Base-by-base conservation (phyloP, 2,329 filamentous ascomycete species). In the Trichocomaceae sp. region DNA sequence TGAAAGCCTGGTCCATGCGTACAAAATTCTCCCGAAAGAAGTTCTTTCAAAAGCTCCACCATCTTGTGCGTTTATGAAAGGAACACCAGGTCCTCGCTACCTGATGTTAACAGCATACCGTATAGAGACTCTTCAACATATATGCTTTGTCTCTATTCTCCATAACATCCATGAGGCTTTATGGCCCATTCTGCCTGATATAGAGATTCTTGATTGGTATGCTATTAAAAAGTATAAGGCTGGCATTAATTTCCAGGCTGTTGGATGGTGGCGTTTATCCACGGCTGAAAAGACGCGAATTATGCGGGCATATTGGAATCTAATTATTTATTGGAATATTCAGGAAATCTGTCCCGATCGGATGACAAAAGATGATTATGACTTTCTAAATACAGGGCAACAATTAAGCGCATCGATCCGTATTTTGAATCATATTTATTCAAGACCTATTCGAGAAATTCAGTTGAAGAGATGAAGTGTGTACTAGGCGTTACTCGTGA, bases 381-480 rank as follows among this genome's bases (percentile, higher is more conserved):
- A 42, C 15, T 22, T 20, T 52, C 35, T 10, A 37, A 13, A 42
- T 50, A 42, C n/a, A 29, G 35, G 15, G 37, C 35, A 20, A 37
- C 35, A 42, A 15, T 50, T 6, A 26, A 4, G n/a, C 26, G 9
- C 17, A 41, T 50, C 13, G 10, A 41, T 31, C 15, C 47, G 20
- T 12, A 39, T 20, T 12, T 55, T 19, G 12, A 15, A 31, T 39
- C 46, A 4, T 15, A 41, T 50, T 50, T 23, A 41, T n/a, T 2
- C 6, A 50, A 26, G 31, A 7, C 0, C 1, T 42, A 19, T 31
- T 50, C 48, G 26, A 3, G 2, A 12, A 45, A 52, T 51, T 41
- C 35, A 22, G 26, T 56, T 29, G 48, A 52, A 52, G 54, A 56
- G 22, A 56, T 56, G 54, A 56, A 44, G 44, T 56, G 54, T 48